These are phyloP conservation scores for Ceratobasidium sp. DNA, from an alignment of 1,284 basidiomycete species.

Conservation along the genomic window DNA sequence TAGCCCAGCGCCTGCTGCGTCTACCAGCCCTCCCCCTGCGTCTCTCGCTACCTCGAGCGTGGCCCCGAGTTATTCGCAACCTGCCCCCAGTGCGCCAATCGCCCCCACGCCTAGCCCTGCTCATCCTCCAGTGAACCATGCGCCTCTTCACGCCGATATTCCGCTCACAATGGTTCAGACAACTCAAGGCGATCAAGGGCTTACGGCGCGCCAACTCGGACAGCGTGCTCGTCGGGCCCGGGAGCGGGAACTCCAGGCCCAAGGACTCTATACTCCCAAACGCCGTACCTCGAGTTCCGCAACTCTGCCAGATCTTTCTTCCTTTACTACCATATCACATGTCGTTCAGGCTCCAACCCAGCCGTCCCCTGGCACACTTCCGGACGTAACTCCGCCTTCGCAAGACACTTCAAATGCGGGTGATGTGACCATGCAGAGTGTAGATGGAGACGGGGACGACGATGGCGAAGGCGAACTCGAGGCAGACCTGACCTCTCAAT, in stretches of 20 bases:
- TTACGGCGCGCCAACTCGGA: conserved; percentile 24
- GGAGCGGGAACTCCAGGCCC: conserved; percentile 30
- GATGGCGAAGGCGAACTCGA: conserved; percentile 36
- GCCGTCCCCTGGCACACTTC: not conserved
- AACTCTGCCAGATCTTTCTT: not conserved
- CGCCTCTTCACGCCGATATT: not conserved
- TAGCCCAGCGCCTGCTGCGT: not conserved
- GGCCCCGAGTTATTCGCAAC: not conserved
- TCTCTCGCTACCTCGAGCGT: not conserved
- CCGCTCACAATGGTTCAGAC: conserved; percentile 31
- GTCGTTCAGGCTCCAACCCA: not conserved
- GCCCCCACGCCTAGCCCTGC: not conserved
- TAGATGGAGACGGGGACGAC: conserved; percentile 31
- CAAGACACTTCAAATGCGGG: not conserved
- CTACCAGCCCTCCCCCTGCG: not conserved
- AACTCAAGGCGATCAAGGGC: not conserved
- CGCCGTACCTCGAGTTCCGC: conserved; percentile 28
- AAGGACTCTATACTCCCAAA: conserved; percentile 20
- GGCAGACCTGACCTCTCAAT: conserved; percentile 18
- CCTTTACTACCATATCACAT: not conserved
- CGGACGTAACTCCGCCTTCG: not conserved
- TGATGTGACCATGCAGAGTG: conserved; percentile 28
- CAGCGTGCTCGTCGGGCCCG: conserved; percentile 31
- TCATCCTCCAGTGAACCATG: not conserved
- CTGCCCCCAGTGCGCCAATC: not conserved